Evolutionary conservation across 805 yeast genomes (phyloP).

Genomic region (Schwanniomyces polymorphus): DNA sequence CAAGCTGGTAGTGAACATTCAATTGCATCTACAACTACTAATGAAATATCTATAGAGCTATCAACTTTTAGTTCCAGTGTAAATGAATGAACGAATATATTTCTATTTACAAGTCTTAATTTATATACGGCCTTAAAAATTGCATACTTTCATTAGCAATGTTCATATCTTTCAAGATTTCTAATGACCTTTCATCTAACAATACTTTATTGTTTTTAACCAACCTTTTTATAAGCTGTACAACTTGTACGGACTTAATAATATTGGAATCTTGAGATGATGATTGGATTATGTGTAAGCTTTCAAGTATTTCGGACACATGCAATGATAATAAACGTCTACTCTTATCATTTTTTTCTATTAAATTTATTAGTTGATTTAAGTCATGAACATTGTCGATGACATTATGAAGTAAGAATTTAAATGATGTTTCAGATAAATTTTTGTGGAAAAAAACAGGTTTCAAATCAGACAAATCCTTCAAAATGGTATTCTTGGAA

Average conservation of each 20-base stretch:
- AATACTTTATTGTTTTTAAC: conserved; percentile 7
- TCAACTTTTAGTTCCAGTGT: neutral
- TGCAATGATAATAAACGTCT: conserved; percentile 11
- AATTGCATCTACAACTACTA: neutral
- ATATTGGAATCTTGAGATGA: conserved; percentile 5
- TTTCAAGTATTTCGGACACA: conserved; percentile 17
- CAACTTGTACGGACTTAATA: conserved; percentile 14
- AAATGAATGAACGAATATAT: neutral
- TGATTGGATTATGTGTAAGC: conserved; percentile 14
- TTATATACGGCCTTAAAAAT: neutral
- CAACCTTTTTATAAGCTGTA: conserved; percentile 20
- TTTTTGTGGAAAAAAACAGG: conserved; percentile 25
- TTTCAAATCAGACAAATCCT: conserved; percentile 24
- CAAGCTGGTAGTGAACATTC: neutral
- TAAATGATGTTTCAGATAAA: conserved; percentile 15
- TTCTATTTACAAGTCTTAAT: conserved; percentile 1
- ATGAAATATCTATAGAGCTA: neutral
- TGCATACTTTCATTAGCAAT: neutral
- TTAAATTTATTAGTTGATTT: conserved; percentile 23
- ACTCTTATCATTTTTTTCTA: conserved; percentile 6
- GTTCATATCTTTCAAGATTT: conserved; percentile 1
- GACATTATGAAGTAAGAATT: conserved; percentile 18
- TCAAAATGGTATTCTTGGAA: conserved; percentile 9
- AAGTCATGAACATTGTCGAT: conserved; percentile 25
- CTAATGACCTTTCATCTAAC: conserved; percentile 5